Conservation (phyloP, 2,329 filamentous ascomycete species). For the Hortaea sp. region DNA sequence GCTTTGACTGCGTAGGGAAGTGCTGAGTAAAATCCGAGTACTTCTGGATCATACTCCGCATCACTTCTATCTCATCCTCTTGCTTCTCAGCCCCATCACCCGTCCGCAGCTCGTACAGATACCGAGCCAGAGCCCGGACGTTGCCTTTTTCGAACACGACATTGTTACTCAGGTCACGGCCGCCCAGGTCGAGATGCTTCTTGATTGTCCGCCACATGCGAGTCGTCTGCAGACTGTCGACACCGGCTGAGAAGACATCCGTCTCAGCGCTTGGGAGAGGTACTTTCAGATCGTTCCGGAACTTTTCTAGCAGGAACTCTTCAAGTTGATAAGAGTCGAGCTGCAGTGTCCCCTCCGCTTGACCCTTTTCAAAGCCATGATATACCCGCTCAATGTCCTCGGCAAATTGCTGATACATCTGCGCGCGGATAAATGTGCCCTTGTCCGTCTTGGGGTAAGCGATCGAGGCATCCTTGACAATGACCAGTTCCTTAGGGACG, state of each 20-base stretch:
- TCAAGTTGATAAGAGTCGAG: slow-evolving; percentile 25
- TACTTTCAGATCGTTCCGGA: slow-evolving; percentile 23
- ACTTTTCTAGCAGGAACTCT: slow-evolving; percentile 17
- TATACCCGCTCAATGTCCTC: slow-evolving; percentile 40
- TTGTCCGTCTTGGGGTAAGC: slow-evolving; percentile 47
- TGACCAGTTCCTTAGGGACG: slow-evolving; percentile 44
- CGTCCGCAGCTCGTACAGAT: slow-evolving; percentile 23
- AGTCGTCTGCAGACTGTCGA: slow-evolving; percentile 33
- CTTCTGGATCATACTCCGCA: slow-evolving; percentile 21
- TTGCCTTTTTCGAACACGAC: slow-evolving; percentile 25
- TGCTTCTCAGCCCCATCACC: slow-evolving; percentile 4
- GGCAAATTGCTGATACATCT: slow-evolving; percentile 41
- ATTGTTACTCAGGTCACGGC: slow-evolving; percentile 16
- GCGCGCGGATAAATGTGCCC: slow-evolving; percentile 45
- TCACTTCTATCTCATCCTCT: slow-evolving; percentile 27
- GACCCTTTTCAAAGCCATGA: slow-evolving; percentile 8
- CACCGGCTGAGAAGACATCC: slow-evolving; percentile 39
- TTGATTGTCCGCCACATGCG: slow-evolving; percentile 45
- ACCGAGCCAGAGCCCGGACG: slow-evolving; percentile 15
- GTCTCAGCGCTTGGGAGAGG: slow-evolving; percentile 19
- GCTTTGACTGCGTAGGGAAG: slow-evolving; percentile 1
- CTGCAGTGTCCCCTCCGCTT: slow-evolving; percentile 9
- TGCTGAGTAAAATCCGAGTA: slow-evolving; percentile 28
- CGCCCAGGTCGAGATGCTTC: slow-evolving; percentile 24
- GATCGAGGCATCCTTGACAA: slow-evolving; percentile 36